Evolutionary conservation across 768 basidiomycete genomes (phyloP).

Genomic region (Suillus bovinus): DNA sequence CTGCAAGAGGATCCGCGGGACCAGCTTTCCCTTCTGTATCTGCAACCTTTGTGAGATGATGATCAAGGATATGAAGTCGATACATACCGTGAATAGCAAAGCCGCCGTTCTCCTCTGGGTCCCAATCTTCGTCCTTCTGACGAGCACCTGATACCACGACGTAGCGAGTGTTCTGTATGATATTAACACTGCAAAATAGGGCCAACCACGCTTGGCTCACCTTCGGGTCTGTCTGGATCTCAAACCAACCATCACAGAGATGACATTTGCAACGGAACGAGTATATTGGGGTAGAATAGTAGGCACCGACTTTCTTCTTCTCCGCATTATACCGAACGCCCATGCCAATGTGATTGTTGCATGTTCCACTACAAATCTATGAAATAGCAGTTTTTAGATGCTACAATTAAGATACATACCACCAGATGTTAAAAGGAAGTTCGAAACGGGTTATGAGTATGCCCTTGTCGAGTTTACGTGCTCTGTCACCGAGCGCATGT

Average conservation of each 20-base stretch:
- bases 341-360: conserved; percentile 96
- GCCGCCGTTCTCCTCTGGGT: conserved; percentile 94
- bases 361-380: conserved; percentile 66
- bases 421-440: conserved; percentile 95
- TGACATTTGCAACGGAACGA: conserved; percentile 98
- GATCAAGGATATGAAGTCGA: not conserved
- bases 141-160: conserved; percentile 91
- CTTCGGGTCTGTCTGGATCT: conserved; percentile 97
- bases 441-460: conserved; percentile 96
- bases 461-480: conserved; percentile 94
- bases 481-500: conserved; percentile 91
- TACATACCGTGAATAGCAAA: conserved; percentile 80
- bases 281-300: conserved; percentile 93
- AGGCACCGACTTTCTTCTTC: conserved; percentile 95
- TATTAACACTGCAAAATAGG: not conserved
- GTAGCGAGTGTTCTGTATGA: conserved; percentile 85
- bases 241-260: conserved; percentile 95
- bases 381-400: conserved; percentile 6
- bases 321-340: conserved; percentile 99
- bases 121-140: conserved; percentile 95
- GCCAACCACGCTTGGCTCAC: conserved; percentile 38
- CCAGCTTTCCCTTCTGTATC: conserved; percentile 68
- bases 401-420: conserved; percentile 48
- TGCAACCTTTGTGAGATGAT: conserved; percentile 25
- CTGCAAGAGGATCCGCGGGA: conserved; percentile 81